Percentiles rank a stretch among this genome's conserved stretches.
Conservation (phyloP, 371 early-diverging fungal genomes). For the Circinella umbellata region DNA sequence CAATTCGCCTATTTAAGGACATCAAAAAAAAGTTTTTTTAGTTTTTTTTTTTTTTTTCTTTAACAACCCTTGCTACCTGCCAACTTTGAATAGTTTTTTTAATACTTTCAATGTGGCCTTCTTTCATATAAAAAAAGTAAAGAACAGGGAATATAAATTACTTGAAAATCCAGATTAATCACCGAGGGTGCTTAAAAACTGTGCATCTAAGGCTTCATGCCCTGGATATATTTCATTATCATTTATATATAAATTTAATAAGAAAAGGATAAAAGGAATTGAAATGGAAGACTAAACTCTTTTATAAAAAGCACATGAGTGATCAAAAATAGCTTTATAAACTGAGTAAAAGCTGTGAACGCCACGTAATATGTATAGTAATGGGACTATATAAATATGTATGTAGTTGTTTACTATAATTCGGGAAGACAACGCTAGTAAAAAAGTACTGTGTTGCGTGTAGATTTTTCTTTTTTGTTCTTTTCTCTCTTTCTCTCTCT, state of each 20-base stretch:
- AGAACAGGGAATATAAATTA: conserved; percentile 35
- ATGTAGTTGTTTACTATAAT: no score
- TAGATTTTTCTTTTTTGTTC: no score
- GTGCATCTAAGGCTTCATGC: conserved; percentile 47
- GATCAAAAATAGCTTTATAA: no score
- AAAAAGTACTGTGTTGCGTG: no score
- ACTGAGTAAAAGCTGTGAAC: no score
- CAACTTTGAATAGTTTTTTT: conserved; percentile 20
- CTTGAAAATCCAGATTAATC: conserved; percentile 40
- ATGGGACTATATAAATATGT: no score
- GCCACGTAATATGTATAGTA: no score
- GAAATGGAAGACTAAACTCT: no score
- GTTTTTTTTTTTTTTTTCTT: conserved; percentile 19
- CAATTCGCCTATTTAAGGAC: not conserved
- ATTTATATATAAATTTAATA: not conserved
- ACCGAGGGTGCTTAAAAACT: conserved; percentile 31
- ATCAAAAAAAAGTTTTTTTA: not conserved
- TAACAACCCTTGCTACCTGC: conserved; percentile 42
- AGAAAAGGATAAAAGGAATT: not conserved
- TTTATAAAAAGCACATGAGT: no score
- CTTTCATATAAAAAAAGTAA: conserved; percentile 14
- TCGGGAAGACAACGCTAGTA: no score
- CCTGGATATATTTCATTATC: conserved; percentile 31
- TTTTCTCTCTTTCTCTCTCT: no score
- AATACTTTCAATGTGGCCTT: conserved; percentile 30